Percentiles rank a stretch among this genome's conserved stretches.
These are phyloP conservation scores for Triadica sebifera DNA, from an alignment of 345 rosid genomes.

Conservation along the genomic window DNA sequence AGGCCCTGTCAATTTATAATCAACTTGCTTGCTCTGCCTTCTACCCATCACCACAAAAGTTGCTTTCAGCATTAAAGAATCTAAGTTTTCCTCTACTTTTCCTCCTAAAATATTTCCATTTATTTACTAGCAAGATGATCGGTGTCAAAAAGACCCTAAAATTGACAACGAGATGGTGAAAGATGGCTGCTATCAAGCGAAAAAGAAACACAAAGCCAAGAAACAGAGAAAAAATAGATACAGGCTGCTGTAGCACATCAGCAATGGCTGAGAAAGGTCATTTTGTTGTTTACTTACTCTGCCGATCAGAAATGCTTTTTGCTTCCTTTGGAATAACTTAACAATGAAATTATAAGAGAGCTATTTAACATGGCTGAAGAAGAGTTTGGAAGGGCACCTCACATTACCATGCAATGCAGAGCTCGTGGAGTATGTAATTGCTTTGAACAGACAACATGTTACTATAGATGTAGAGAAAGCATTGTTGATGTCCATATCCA, in stretches of 20 bases:
- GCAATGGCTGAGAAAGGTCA: constrained; percentile 10
- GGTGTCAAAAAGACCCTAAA: not conserved
- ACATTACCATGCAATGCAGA: constrained; percentile 12
- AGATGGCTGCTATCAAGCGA: not conserved
- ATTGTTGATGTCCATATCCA: not conserved
- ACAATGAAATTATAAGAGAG: constrained; percentile 1
- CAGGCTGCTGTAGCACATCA: not conserved
- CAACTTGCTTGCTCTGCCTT: no score
- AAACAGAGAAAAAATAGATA: not conserved
- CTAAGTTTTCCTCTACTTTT: no score
- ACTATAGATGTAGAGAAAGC: not conserved
- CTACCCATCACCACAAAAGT: no score
- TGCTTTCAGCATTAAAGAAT: no score
- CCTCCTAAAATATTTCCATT: no score
- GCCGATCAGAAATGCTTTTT: constrained; percentile 2
- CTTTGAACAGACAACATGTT: no score
- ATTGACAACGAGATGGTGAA: not conserved
- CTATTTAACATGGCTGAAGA: constrained; percentile 14
- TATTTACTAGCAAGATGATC: not conserved
- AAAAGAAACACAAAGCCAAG: not conserved
- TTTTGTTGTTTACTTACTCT: constrained; percentile 12
- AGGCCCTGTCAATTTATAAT: no score
- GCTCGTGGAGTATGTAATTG: constrained; percentile 5
- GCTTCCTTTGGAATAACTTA: constrained; percentile 3
- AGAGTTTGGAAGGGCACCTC: constrained; percentile 14